Evolutionary conservation across 148 eudicot species (phyloP), one percentile per base, ranked within the genome.

Genomic region (Amaranthus cruentus): DNA sequence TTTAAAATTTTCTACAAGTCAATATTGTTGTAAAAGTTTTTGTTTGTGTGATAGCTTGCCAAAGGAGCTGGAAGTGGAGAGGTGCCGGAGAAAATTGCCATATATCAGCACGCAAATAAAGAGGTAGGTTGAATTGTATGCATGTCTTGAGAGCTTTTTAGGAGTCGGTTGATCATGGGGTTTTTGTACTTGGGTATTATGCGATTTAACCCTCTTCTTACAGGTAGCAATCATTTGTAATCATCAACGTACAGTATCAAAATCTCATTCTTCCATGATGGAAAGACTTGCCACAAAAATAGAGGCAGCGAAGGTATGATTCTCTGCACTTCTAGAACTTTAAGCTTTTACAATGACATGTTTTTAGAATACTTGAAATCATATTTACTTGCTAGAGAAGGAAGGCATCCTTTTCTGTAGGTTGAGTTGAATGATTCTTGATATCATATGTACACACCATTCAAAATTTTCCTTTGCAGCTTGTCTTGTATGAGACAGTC

Each of bases 161-260:
- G 11, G 3, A n/a, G 12, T 55, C 44, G 18, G 57, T 59, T 10
- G 15, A 49, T 62, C 47, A 28, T 50, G 48, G 2, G 54, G 54
- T 71, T 9, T 70, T 28, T 49, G 66, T 15, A 58, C 61, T 43
- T 54, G n/a, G n/a, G 38, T 70, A 61, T 77, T 53, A 46, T 66
- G 60, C 50, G 73, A 69, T 49, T 47, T 58, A 7, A 38, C 63
- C 71, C 62, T 68, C 65, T 47, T 77, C 62, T 58, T 87, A 73
- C 85, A 96, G 99, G 99, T 96, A 64, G 99, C 99, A 59, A 90
- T 96, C 55, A 92, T 96, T 66, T 96, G 99, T 79, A 96, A 96
- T 80, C 99, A 96, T 90, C 99, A 96, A 83, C 99, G 99, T 80
- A 81, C 86, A 61, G 97, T 92, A 65, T 92, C 99, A 4, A 96